These are phyloP conservation scores for Pestalotiopsis sp. DNA, from an alignment of 2,329 filamentous ascomycete genomes.

Conservation along the genomic window DNA sequence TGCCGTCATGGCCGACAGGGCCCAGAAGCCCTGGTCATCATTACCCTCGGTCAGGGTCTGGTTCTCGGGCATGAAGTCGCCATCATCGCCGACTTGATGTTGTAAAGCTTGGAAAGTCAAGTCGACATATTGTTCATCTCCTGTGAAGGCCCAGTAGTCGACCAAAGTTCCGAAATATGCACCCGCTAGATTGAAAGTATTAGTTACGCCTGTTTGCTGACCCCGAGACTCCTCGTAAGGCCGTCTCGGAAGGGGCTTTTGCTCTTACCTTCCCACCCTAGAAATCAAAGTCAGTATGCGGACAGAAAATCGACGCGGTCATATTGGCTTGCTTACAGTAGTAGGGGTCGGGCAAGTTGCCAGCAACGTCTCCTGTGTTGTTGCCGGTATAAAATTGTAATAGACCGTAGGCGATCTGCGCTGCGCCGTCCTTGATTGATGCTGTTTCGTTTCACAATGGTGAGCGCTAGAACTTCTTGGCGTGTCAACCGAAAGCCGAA, in stretches of 20 bases:
- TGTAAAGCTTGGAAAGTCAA: conserved; percentile 44
- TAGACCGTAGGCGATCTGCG: conserved; percentile 20
- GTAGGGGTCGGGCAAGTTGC: conserved; percentile 31
- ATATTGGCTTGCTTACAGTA: conserved; percentile 43
- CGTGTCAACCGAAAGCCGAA: not conserved
- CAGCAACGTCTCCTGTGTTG: conserved; percentile 20
- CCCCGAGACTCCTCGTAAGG: not conserved
- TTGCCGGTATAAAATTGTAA: conserved; percentile 23
- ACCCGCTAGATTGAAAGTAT: conserved; percentile 25
- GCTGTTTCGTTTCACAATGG: conserved; percentile 5
- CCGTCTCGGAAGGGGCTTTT: not conserved
- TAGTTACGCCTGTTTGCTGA: not conserved
- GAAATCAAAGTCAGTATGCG: not conserved
- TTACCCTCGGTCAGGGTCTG: conserved; percentile 42
- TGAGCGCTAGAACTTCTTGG: conserved; percentile 10
- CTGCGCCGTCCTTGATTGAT: conserved; percentile 18
- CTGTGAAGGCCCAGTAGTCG: conserved; percentile 59
- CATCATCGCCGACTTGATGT: conserved; percentile 42
- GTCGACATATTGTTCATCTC: conserved; percentile 50
- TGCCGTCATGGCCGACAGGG: conserved; percentile 60
- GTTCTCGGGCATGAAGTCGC: conserved; percentile 46
- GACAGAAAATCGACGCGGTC: not conserved
- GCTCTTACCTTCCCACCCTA: conserved; percentile 11
- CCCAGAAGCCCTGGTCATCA: conserved; percentile 65
- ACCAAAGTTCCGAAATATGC: conserved; percentile 55